Percentiles rank a stretch among this genome's conserved stretches.
These are phyloP conservation scores for Oryza glaberrima DNA, from an alignment of 176 grass and related monocot species.

Conservation along the genomic window DNA sequence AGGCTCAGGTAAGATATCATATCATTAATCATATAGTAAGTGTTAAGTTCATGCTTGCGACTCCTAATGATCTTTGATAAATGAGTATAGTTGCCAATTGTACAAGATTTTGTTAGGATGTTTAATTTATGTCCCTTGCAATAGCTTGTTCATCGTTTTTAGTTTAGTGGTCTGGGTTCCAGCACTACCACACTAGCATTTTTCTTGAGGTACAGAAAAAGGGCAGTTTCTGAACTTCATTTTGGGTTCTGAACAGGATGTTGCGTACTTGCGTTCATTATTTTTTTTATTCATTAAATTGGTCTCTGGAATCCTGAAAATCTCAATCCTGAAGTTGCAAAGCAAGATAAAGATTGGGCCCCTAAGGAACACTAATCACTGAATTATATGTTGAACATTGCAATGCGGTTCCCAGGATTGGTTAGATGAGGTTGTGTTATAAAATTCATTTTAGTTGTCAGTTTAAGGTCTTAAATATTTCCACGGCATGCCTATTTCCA, in stretches of 20 bases:
- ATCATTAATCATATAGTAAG: not conserved
- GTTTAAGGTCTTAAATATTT: not conserved
- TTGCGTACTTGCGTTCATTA: not conserved
- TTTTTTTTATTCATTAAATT: slow-evolving; percentile 7
- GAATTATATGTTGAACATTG: not conserved
- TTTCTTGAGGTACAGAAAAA: not conserved
- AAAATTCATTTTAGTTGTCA: not conserved
- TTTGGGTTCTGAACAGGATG: not conserved
- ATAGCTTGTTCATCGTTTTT: not conserved
- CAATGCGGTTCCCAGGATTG: slow-evolving; percentile 20
- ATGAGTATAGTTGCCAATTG: not conserved
- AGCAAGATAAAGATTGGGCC: not conserved
- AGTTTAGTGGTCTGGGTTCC: slow-evolving; percentile 1
- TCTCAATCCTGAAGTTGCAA: not conserved
- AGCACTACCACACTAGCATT: not conserved
- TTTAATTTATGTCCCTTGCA: not conserved
- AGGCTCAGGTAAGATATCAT: slow-evolving; percentile 34
- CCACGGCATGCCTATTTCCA: not conserved
- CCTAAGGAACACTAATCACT: not conserved
- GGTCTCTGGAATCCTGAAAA: slow-evolving; percentile 11
- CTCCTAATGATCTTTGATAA: not conserved
- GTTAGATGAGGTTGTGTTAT: not conserved
- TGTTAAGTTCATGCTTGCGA: not conserved
- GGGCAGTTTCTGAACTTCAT: not conserved
- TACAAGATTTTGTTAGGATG: not conserved